Evolutionary conservation across 2,329 filamentous ascomycete species (phyloP), one percentile per base, ranked within the genome.

Genomic region (Verticillium klebahnii): DNA sequence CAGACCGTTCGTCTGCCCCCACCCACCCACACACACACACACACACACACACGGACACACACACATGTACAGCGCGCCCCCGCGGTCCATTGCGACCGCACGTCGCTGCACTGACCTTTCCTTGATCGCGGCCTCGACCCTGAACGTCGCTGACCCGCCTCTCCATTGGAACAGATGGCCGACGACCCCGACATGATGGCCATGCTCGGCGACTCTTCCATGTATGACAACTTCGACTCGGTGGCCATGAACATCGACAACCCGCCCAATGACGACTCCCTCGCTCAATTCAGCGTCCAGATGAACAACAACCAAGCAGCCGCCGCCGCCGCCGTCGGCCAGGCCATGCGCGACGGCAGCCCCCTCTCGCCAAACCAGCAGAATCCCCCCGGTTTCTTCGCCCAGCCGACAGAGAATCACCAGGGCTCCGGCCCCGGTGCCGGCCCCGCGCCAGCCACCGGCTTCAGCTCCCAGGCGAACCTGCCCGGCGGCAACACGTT

Each of bases 191-290:
- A 78, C 65, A 71, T 81, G 58, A 80, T 83, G 75, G 70, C 74
- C 29, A 68, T 80, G 32, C 70, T 83, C 60, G 77, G 82, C 60
- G 45, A 50, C 9, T 75, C 75, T 63, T 71, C 72, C 62, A 73
- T 79, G 69, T 71, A 81, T 59, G 69, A 68, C 61, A 62, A 69
- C 52, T 75, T 76, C 59, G 70, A 71, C 63, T 71, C 76, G 63
- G 73, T 82, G 65, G 69, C 77, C 56, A 80, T 83, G 75, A 73
- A 68, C 60, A 69, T 82, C 67, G 79, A 82, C 63, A 65, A 65
- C 57, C 50, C 64, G 14, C 60, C 72, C 40, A 68, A 68, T 65
- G 73, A 74, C 65, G 65, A 64, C 59, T 62, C 63, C 65, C 66
- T 70, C 65, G 61, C 67, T 60, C 63, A 67, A 62, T 59, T 67